Conservation (phyloP, 805 yeast species). For the Wickerhamiella kurtzmanii region DNA sequence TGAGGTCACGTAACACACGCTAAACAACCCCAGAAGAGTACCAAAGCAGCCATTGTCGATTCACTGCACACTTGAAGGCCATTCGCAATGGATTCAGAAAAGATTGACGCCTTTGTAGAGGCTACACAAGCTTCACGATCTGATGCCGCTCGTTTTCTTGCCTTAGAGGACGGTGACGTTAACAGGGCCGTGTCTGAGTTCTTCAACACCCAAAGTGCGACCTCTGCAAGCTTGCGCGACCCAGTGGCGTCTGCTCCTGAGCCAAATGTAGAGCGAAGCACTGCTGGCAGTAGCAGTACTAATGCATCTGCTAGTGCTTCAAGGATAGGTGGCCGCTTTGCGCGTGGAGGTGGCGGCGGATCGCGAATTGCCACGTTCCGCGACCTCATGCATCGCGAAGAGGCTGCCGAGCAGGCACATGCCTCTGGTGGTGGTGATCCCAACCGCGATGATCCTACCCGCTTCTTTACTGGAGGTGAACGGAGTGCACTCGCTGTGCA, state of each 20-base stretch:
- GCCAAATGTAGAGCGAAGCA: slow-evolving; percentile 1
- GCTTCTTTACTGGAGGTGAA: slow-evolving; percentile 48
- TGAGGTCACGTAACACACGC: neutral
- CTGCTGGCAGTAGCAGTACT: neutral
- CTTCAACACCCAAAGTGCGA: slow-evolving; percentile 7
- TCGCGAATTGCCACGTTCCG: slow-evolving; percentile 23
- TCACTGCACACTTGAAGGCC: too few species aligned
- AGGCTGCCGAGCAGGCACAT: neutral
- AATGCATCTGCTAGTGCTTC: neutral
- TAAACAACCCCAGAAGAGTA: neutral
- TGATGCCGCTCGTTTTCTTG: slow-evolving; percentile 30
- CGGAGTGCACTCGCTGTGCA: slow-evolving; percentile 66
- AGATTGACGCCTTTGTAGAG: slow-evolving; percentile 25
- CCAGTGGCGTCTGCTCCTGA: slow-evolving; percentile 4
- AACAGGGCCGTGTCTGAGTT: slow-evolving; percentile 14
- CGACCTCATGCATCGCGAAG: slow-evolving; percentile 16
- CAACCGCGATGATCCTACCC: slow-evolving; percentile 27
- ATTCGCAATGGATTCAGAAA: neutral
- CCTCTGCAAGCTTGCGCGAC: slow-evolving; percentile 5
- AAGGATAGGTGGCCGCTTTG: neutral
- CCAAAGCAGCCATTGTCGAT: too few species aligned
- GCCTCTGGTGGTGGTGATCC: slow-evolving; percentile 4
- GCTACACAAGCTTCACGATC: slow-evolving; percentile 29
- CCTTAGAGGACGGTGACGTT: slow-evolving; percentile 24
- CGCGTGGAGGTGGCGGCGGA: slow-evolving; percentile 4